Conservation (phyloP, 805 yeast genomes). For the Ogataea ramenticola region DNA sequence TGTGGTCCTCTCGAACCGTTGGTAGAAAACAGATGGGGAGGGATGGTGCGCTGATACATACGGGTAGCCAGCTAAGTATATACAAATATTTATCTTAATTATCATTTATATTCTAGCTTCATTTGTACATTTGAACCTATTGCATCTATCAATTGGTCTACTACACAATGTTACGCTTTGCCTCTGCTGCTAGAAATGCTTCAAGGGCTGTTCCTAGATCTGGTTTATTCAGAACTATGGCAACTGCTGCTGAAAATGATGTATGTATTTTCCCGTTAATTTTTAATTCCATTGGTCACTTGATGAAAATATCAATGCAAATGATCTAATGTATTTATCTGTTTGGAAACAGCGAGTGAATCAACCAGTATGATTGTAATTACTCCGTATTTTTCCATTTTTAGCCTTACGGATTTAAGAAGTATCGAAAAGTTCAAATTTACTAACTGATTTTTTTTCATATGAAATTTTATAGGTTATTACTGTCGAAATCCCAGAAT, state of each 20-base stretch:
- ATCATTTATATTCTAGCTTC: too few relatives aligned
- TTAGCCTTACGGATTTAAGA: too few relatives aligned
- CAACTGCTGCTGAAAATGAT: slow-evolving; percentile 23
- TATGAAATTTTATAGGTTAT: slow-evolving; percentile 18
- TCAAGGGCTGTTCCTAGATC: slow-evolving; percentile 12
- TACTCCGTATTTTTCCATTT: too few relatives aligned
- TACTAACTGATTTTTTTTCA: slow-evolving; percentile 1
- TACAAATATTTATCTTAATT: neutral
- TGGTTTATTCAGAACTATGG: slow-evolving; percentile 21
- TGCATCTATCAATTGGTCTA: neutral
- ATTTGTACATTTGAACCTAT: neutral
- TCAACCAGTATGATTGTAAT: too few relatives aligned
- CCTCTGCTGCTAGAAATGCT: slow-evolving; percentile 12
- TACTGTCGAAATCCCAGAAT: slow-evolving; percentile 60
- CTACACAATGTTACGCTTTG: slow-evolving; percentile 15
- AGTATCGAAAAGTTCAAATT: too few relatives aligned
- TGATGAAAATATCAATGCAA: too few relatives aligned
- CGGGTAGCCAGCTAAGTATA: neutral
- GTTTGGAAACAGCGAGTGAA: too few relatives aligned
- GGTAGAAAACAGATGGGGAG: neutral
- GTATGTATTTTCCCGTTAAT: slow-evolving; percentile 10
- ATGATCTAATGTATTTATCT: too few relatives aligned
- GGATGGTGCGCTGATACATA: neutral
- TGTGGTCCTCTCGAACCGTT: slow-evolving; percentile 1
- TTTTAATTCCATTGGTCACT: too few relatives aligned